Evolutionary conservation across 1,139 yeast genomes (phyloP).

Genomic region (Suhomyces taliae): DNA sequence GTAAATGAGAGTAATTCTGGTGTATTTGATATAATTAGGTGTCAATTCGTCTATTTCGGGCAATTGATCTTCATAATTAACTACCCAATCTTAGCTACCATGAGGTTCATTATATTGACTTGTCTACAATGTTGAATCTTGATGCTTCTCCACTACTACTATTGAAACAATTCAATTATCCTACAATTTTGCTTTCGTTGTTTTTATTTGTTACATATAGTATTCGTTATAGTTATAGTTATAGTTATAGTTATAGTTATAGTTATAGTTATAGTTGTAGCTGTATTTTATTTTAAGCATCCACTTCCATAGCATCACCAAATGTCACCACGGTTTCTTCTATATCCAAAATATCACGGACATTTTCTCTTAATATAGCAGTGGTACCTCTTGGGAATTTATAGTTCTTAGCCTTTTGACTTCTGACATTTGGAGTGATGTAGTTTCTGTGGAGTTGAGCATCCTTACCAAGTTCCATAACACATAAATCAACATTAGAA

Average conservation of each 20-base stretch:
- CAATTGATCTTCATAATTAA: too few relatives aligned
- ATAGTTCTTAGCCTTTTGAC: conserved; percentile 74
- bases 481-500: conserved; percentile 95
- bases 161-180: not conserved
- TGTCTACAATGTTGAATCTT: too few relatives aligned
- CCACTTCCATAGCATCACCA: conserved; percentile 71
- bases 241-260: too few relatives aligned
- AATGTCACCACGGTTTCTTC: conserved; percentile 60
- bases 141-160: too few relatives aligned
- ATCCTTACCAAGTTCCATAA: conserved; percentile 89
- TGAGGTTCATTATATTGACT: too few relatives aligned
- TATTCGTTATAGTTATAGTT: not conserved
- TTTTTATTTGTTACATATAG: not conserved
- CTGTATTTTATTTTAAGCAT: conserved; percentile 40
- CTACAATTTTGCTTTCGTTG: not conserved
- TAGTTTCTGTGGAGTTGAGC: conserved; percentile 84
- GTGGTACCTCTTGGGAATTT: conserved; percentile 91
- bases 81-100: too few relatives aligned
- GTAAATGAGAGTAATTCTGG: too few relatives aligned
- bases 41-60: too few relatives aligned
- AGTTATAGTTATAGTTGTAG: too few relatives aligned
- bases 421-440: conserved; percentile 87
- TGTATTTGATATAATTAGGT: too few relatives aligned
- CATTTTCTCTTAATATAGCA: conserved; percentile 67
- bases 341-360: conserved; percentile 66